Percentiles rank a stretch among this genome's conserved stretches.
Conservation (phyloP, 192 early-diverging fungal species). For the Neocallimastix lanati region DNA sequence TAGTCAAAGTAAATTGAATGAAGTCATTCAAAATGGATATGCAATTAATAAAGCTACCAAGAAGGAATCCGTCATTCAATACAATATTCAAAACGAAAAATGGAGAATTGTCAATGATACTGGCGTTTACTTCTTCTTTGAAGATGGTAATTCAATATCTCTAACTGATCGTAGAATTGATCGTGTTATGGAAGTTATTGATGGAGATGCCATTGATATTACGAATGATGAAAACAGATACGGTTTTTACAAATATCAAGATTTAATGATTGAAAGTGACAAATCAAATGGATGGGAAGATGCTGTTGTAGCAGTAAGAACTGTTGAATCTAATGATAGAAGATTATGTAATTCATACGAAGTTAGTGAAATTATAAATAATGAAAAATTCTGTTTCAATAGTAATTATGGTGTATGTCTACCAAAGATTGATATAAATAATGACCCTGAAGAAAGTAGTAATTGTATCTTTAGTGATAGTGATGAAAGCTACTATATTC, state of each 20-base stretch:
- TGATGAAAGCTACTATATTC: neutral
- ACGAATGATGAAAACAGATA: neutral
- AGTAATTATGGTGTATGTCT: neutral
- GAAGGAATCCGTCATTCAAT: neutral
- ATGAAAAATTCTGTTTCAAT: neutral
- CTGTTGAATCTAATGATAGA: neutral
- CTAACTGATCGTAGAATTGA: neutral
- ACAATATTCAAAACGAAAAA: neutral
- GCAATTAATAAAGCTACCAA: neutral
- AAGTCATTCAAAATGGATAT: neutral
- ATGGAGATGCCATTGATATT: neutral
- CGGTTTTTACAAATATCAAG: neutral
- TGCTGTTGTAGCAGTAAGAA: neutral
- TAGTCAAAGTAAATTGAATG: neutral
- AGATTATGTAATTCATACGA: neutral
- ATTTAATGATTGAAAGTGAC: neutral
- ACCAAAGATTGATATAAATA: neutral
- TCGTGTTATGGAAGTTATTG: neutral
- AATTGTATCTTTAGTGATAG: neutral
- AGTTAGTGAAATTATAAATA: neutral
- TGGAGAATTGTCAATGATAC: neutral
- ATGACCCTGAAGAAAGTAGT: neutral
- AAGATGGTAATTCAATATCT: neutral
- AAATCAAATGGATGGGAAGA: neutral
- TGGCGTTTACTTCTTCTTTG: neutral